Evolutionary conservation across 2,329 filamentous ascomycete species (phyloP), one percentile per base, ranked within the genome.

Genomic region (Microsporum audouinii): DNA sequence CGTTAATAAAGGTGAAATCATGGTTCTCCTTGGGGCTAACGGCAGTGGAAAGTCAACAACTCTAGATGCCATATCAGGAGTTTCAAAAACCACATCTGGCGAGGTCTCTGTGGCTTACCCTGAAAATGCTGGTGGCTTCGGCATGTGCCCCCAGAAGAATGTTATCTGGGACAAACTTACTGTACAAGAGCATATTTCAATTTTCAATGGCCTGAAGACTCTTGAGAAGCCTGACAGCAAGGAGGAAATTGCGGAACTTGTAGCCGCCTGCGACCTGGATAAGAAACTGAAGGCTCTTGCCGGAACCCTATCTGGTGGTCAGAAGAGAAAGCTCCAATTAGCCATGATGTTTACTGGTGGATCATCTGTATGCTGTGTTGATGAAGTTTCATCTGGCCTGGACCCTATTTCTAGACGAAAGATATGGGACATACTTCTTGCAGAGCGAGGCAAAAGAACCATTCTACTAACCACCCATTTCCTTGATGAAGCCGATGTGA

Each of bases 331-430:
- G 72, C 79, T 96, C 6, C 91, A 96, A 72, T 79, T 96, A 1
- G 91, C 90, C 3, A 92, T 96, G 84, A 96, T 96, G 90, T 85
- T 96, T 67, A 95, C 89, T 2, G 91, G 92, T 63, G 91, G 90
- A 8, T 92, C 88, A 64, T 84, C 84, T 29, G 86, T 96, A 0
- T 96, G 91, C 74, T 94, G 90, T 68, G 85, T 96, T 4, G 91
- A 96, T 66, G 92, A 96, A 73, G 90, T 96, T 12, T 91, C 88
- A 43, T 91, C 87, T 63, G 92, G 91, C 12, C 80, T 96, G 23
- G 91, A 96, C 70, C 91, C 92, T 0, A 77, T 96, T 0, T 91
- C 88, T 23, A 81, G 92, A 60, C 79, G 91, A 33, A 96, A 95
- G 75, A 89, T 96, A 29, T 96, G 91, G 91, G 90, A 96, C 66